Conservation (phyloP, 2,329 filamentous ascomycete species). For the Aureobasidium sp. region DNA sequence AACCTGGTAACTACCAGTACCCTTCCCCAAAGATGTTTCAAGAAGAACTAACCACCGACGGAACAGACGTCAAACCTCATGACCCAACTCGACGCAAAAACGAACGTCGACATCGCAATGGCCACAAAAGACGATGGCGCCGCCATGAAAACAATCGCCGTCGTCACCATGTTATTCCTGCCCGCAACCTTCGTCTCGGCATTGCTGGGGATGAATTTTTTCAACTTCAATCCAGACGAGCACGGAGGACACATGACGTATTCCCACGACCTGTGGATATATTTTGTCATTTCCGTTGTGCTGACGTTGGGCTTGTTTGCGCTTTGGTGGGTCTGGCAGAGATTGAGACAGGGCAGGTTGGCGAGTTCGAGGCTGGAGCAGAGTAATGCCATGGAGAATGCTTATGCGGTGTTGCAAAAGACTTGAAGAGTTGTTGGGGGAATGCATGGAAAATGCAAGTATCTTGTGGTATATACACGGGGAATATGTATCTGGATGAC, state of each 20-base stretch:
- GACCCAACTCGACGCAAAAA: slow-evolving; percentile 29
- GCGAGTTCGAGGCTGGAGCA: not conserved
- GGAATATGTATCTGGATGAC: not conserved
- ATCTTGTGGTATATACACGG: not conserved
- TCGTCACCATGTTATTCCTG: slow-evolving; percentile 32
- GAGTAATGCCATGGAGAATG: not conserved
- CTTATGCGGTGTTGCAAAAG: not conserved
- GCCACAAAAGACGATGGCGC: slow-evolving; percentile 28
- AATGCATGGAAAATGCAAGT: not conserved
- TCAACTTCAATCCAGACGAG: not conserved
- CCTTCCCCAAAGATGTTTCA: not conserved
- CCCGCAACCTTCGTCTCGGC: slow-evolving; percentile 19
- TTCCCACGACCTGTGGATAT: slow-evolving; percentile 1
- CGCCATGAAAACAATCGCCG: slow-evolving; percentile 33
- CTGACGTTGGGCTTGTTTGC: not conserved
- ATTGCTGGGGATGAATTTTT: slow-evolving; percentile 2
- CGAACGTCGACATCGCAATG: not conserved
- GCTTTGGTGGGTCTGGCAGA: not conserved
- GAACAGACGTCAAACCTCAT: slow-evolving; percentile 29
- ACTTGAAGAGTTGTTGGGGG: not conserved
- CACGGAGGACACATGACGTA: not conserved
- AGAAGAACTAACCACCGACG: not conserved
- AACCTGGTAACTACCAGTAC: not conserved
- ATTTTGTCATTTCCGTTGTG: not conserved
- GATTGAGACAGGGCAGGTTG: not conserved